Evolutionary conservation across 2,329 filamentous ascomycete species (phyloP).

Genomic region (Pseudogymnoascus sp.): DNA sequence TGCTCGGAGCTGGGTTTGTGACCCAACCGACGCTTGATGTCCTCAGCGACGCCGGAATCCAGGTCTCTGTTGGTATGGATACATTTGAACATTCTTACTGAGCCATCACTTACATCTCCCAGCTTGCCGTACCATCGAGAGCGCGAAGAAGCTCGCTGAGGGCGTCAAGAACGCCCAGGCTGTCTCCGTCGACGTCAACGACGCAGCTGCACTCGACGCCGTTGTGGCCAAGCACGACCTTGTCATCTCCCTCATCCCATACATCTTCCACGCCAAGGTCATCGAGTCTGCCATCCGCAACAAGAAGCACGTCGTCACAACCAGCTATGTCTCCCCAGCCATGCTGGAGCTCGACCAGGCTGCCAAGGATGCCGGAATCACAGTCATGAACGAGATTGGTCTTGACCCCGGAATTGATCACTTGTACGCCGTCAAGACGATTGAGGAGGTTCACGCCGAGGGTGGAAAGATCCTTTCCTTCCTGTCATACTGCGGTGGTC

Average conservation of each 20-base stretch:
- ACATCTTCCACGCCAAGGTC: constrained; percentile 79
- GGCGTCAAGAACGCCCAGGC: constrained; percentile 66
- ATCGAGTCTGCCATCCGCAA: constrained; percentile 88
- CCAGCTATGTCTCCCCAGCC: constrained; percentile 83
- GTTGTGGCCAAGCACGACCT: constrained; percentile 74
- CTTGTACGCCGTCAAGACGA: constrained; percentile 76
- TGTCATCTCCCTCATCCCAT: constrained; percentile 78
- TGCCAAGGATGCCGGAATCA: constrained; percentile 85
- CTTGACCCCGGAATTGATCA: constrained; percentile 64
- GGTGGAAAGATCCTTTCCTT: constrained; percentile 82
- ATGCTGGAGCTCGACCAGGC: constrained; percentile 82
- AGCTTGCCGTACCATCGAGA: constrained; percentile 77
- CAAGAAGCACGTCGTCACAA: constrained; percentile 96
- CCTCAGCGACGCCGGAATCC: constrained; percentile 47
- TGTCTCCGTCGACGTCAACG: constrained; percentile 76
- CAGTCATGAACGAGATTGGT: constrained; percentile 96
- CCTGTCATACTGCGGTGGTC: constrained; percentile 75
- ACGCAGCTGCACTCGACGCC: constrained; percentile 68
- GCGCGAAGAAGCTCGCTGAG: constrained; percentile 64
- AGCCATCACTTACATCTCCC: constrained; percentile 12
- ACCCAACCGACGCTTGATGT: constrained; percentile 51
- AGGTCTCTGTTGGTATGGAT: constrained; percentile 46
- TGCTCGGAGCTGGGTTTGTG: constrained; percentile 46
- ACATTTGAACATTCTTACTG: background rate
- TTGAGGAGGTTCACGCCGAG: constrained; percentile 75